Base-by-base conservation (phyloP, 192 early-diverging fungal species). In the Mortierella antarctica region DNA sequence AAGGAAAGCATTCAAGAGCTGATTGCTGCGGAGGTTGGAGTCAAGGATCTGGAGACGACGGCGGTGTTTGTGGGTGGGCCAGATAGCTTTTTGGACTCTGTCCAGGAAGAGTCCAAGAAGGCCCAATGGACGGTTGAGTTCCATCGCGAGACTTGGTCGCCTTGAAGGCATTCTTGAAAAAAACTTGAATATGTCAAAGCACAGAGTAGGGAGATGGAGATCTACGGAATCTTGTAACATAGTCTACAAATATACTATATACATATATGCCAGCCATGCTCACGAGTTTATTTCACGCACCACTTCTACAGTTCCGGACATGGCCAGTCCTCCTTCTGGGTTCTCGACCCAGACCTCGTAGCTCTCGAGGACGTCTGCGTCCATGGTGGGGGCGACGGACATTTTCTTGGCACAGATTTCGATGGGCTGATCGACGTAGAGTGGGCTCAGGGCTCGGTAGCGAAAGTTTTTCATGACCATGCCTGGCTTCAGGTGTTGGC, bases 321-420 rank as follows among this genome's bases (percentile, higher is more conserved):
- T 93, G 44, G 92, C 86, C 57, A 95, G 52, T n/a, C 89, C 88
- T 9, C 88, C 89, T 14, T 90, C 71, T 20, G 84, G 80, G 74
- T 90, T 91, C 50, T 83, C 85, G 8, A 89, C 88, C 94, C 94
- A 95, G 68, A 93, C 83, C 71, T 95, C 92, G 53, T 86, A 92
- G n/a, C 62, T 68, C 13, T 65, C 73, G 5, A 74, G 14, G 0
- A 71, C 81, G 53, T 75, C 84, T 8, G 59, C 44, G 14, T 72
- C 67, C 54, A 81, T 80, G 9, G 62, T 67, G 1, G 49, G 83
- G 50, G 86, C 76, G 64, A 64, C 86, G 49, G 54, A 80, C 87
- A 65, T 86, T 73, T 67, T 75, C 21, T 75, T 81, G n/a, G 83
- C 83, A 70, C 85, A 86, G 15, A 93, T 74, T 17, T 80, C 84